phyloP scores from a whole-genome alignment of 192 early-diverging fungal genomes.

The Chytriomyces confervae region DNA sequence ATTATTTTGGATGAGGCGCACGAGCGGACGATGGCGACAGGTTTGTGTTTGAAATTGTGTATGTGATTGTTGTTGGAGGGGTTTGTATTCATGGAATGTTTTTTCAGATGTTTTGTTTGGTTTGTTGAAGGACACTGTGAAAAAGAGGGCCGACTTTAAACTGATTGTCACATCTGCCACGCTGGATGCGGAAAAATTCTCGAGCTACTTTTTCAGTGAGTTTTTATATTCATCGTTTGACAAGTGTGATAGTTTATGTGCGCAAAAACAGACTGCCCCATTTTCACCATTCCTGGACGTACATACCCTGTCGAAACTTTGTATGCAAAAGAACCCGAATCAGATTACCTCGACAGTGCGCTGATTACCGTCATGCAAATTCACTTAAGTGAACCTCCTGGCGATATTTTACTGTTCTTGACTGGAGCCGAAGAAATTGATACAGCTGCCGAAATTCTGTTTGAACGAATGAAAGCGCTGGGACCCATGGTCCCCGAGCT shows the following conservation, averaged over 20 bases:
- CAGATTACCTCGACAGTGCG: constrained; percentile 92
- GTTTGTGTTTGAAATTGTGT: background rate
- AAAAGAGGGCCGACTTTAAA: constrained; percentile 85
- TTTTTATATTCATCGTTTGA: background rate
- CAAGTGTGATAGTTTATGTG: background rate
- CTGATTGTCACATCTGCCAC: constrained; percentile 96
- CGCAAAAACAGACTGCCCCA: constrained; percentile 72
- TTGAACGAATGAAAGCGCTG: constrained; percentile 79
- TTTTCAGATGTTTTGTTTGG: constrained; percentile 91
- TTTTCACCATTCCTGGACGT: constrained; percentile 95
- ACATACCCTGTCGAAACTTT: constrained; percentile 94
- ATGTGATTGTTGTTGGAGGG: background rate
- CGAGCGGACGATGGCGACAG: constrained; percentile 92
- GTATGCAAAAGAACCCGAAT: constrained; percentile 93
- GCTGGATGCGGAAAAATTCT: constrained; percentile 92
- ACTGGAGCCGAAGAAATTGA: constrained; percentile 99
- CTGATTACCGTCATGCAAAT: constrained; percentile 97
- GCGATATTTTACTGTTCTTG: constrained; percentile 94
- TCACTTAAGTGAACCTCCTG: constrained; percentile 89
- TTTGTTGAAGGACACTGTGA: constrained; percentile 82
- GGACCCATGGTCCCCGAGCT: constrained; percentile 79
- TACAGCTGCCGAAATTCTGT: constrained; percentile 68
- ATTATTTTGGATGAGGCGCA: constrained; percentile 98
- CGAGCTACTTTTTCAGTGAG: constrained; percentile 77
- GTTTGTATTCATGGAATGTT: background rate